Evolutionary conservation across 805 yeast species (phyloP).

Genomic region (Cyberlindnera mycetangii): DNA sequence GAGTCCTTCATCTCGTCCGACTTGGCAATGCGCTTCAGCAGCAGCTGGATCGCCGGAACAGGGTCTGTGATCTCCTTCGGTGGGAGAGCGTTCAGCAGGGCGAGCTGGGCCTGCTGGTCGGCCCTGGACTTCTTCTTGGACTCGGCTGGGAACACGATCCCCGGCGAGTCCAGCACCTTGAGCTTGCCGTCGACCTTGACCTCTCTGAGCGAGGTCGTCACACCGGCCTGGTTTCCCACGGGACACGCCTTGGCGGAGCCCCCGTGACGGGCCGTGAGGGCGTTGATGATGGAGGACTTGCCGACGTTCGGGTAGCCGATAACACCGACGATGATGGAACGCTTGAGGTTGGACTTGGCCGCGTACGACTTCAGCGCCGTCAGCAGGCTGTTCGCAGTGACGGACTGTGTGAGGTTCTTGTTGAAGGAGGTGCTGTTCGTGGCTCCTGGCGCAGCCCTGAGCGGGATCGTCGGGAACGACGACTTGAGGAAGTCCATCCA

Average conservation of each 20-base stretch:
- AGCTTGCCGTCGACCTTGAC: slow-evolving; percentile 89
- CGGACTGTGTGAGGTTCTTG: slow-evolving; percentile 65
- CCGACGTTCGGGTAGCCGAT: slow-evolving; percentile 98
- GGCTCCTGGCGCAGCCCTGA: slow-evolving; percentile 76
- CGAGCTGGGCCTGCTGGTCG: slow-evolving; percentile 84
- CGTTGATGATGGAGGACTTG: slow-evolving; percentile 89
- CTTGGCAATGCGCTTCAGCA: slow-evolving; percentile 73
- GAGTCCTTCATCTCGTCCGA: slow-evolving; percentile 74
- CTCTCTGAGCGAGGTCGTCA: slow-evolving; percentile 87
- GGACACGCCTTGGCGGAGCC: slow-evolving; percentile 80
- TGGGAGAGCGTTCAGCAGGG: slow-evolving; percentile 84
- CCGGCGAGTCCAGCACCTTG: slow-evolving; percentile 91
- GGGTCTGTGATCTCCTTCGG: slow-evolving; percentile 86
- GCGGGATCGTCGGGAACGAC: slow-evolving; percentile 88
- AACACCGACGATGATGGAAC: slow-evolving; percentile 91
- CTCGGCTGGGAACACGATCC: slow-evolving; percentile 88
- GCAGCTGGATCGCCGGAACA: slow-evolving; percentile 69
- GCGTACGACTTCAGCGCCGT: slow-evolving; percentile 86
- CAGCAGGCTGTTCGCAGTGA: slow-evolving; percentile 70
- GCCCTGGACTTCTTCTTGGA: slow-evolving; percentile 48
- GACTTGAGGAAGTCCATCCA: slow-evolving; percentile 81
- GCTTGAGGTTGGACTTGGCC: slow-evolving; percentile 74
- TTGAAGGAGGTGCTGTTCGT: slow-evolving; percentile 66
- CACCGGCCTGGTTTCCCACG: slow-evolving; percentile 97
- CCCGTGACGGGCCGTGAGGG: slow-evolving; percentile 79